Base-by-base conservation (phyloP, 139 green algal species). In the Chlorella vulgaris region DNA sequence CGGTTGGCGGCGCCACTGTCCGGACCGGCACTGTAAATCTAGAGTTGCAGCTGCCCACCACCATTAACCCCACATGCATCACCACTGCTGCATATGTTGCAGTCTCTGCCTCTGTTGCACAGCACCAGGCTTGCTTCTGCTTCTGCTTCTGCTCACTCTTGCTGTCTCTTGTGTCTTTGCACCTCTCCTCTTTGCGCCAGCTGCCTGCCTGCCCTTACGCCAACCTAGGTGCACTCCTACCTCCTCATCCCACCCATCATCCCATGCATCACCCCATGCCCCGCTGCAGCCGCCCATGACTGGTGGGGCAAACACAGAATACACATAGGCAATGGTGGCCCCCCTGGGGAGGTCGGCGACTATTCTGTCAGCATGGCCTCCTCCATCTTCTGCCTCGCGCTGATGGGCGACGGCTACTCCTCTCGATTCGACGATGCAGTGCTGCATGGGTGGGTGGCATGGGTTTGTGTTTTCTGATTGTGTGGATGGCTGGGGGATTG, bases 271-370 rank as follows among this genome's bases (percentile, higher is more conserved):
- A 31, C 18, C 55, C 55, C 55, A 31, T 29, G 18, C 21, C 18
- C 5, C 55, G 18, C n/a, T 69, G 68, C 67, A 80, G 75, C 7
- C 24, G 68, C 83, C 15, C 1, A 83, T 3, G 29, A 76, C 21
- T 92, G 89, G 89, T 73, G 36, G 28, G 42, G 36, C 13, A 85
- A 81, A 71, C 55, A 90, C 83, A 75, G 60, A 15, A 87, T 92
- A 3, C 83, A 71, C 43, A 85, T 92, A 5, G 85, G 76, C 7
- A 81, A 85, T 28, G 39, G 40, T 1, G 18, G 28, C 26, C 40
- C 81, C 1, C 40, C 69, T 19, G 43, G 62, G 24, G 50, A 47
- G 42, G 19, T 80, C 2, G 2, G 22, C 0, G 5, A 36, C 76
- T 92, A 92, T 78, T 68, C 40, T 15, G 35, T 80, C 50, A 53